A percentile compares a stretch with the other conserved stretches of the same genome.
Evolutionary conservation across 805 yeast genomes (phyloP).

Genomic region (Brettanomyces naardenensis): DNA sequence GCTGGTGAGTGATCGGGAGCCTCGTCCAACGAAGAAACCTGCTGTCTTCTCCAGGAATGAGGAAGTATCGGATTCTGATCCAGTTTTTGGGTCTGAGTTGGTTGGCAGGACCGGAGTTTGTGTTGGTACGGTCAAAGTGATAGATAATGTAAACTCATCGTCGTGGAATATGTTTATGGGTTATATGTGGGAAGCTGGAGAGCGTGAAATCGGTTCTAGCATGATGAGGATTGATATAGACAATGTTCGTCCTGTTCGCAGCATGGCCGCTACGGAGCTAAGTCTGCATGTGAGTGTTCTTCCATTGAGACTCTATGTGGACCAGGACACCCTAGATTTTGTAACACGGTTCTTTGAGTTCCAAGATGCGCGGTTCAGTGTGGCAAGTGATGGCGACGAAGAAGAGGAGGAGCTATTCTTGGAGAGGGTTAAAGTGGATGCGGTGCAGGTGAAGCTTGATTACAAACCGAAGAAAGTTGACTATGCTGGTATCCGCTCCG

Average conservation of each 20-base stretch:
- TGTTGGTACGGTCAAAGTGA: conserved; percentile 48
- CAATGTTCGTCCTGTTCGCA: conserved; percentile 56
- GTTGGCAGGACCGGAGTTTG: conserved; percentile 42
- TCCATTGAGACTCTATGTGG: conserved; percentile 79
- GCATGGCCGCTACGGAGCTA: conserved; percentile 63
- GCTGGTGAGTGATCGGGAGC: conserved; percentile 34
- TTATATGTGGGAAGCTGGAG: conserved; percentile 60
- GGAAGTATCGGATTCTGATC: conserved; percentile 22
- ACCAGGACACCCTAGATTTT: conserved; percentile 90
- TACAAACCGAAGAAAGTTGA: conserved; percentile 89
- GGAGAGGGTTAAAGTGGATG: conserved; percentile 56
- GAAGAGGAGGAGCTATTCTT: conserved; percentile 57
- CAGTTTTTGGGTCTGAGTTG: conserved; percentile 34
- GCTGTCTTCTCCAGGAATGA: conserved; percentile 19
- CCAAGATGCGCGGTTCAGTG: conserved; percentile 56
- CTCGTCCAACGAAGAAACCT: conserved; percentile 21
- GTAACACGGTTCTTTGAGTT: conserved; percentile 74
- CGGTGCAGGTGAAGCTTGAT: conserved; percentile 63
- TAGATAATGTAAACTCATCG: conserved; percentile 78
- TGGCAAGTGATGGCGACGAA: conserved; percentile 39
- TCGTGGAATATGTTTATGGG: conserved; percentile 85
- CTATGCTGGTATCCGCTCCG: conserved; percentile 76
- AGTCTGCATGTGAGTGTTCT: conserved; percentile 44
- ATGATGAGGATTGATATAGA: conserved; percentile 50
- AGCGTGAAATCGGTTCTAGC: conserved; percentile 57